Percentiles rank a stretch among this genome's conserved stretches.
Evolutionary conservation across 768 basidiomycete genomes (phyloP).

Genomic region (Rhodotorula toruloides): DNA sequence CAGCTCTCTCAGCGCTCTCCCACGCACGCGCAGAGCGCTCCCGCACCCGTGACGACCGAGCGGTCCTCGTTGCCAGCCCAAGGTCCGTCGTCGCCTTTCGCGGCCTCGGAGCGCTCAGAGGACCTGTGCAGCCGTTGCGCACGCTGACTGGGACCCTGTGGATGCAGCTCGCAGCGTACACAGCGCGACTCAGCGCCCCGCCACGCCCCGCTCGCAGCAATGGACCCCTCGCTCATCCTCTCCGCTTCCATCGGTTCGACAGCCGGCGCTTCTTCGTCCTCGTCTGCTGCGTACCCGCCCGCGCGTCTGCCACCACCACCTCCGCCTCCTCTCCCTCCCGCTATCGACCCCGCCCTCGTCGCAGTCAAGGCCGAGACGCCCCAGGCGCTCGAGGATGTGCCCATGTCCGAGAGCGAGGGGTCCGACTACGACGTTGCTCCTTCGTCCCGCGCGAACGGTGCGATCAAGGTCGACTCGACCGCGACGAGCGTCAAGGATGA

Average conservation of each 20-base stretch:
- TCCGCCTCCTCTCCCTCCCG: no score
- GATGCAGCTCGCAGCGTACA: neutral
- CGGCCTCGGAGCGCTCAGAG: no score
- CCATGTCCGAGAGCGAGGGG: slow-evolving; percentile 23
- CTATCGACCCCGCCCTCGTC: neutral
- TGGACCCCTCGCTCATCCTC: slow-evolving; percentile 3
- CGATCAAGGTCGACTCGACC: neutral
- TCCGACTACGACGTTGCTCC: slow-evolving; percentile 11
- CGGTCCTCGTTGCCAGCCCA: neutral
- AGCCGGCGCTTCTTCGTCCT: no score
- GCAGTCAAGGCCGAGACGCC: neutral
- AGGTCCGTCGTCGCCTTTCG: slow-evolving; percentile 13
- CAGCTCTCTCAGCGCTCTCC: neutral
- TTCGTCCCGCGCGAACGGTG: neutral
- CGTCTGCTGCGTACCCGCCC: no score
- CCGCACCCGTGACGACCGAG: neutral
- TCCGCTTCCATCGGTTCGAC: no score
- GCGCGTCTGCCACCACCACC: no score
- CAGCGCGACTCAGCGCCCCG: neutral
- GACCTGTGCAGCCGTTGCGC: no score
- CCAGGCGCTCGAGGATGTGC: slow-evolving; percentile 4
- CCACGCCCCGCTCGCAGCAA: neutral
- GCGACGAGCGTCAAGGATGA: neutral
- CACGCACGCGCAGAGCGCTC: neutral
- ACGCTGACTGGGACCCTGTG: no score